These are phyloP conservation scores for Elaeis guineensis DNA, from an alignment of 176 grass and related monocot species.

Conservation along the genomic window DNA sequence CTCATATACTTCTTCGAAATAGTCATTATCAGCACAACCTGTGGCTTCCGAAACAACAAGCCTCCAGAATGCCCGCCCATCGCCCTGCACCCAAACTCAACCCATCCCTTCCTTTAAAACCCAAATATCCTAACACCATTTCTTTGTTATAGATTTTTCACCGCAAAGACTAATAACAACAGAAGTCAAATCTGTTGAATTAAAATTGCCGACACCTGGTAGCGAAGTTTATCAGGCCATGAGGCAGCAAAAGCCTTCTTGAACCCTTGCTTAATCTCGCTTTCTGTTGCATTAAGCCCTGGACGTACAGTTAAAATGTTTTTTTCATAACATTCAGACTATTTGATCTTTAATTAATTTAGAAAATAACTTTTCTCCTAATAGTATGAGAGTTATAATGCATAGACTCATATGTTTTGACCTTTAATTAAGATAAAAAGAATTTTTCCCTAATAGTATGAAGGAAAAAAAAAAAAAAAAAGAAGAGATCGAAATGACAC, in stretches of 20 bases:
- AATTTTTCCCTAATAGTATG: neutral
- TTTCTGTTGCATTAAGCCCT: constrained; percentile 39
- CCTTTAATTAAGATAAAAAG: neutral
- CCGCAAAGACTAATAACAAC: too few species aligned
- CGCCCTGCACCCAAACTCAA: constrained; percentile 39
- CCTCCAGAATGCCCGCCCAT: constrained; percentile 77
- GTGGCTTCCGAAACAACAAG: constrained; percentile 69
- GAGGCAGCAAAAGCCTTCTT: constrained; percentile 60
- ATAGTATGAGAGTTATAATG: too few species aligned
- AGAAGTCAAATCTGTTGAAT: too few species aligned
- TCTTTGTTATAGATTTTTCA: neutral
- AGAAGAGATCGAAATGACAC: constrained; percentile 4
- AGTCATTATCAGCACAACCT: constrained; percentile 42
- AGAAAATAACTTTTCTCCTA: too few species aligned
- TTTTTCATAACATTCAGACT: too few species aligned
- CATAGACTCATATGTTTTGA: neutral
- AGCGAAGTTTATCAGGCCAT: constrained; percentile 84
- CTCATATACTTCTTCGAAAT: constrained; percentile 92
- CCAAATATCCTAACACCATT: neutral
- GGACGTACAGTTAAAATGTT: neutral
- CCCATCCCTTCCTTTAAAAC: constrained; percentile 7
- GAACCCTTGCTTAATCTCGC: constrained; percentile 73
- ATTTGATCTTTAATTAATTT: too few species aligned
- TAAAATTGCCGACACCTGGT: constrained; percentile 34
- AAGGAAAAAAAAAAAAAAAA: neutral